Percentiles rank a stretch among this genome's conserved stretches.
Conservation (phyloP, 208 protist genomes). For the Wallacemonas rigidus region DNA sequence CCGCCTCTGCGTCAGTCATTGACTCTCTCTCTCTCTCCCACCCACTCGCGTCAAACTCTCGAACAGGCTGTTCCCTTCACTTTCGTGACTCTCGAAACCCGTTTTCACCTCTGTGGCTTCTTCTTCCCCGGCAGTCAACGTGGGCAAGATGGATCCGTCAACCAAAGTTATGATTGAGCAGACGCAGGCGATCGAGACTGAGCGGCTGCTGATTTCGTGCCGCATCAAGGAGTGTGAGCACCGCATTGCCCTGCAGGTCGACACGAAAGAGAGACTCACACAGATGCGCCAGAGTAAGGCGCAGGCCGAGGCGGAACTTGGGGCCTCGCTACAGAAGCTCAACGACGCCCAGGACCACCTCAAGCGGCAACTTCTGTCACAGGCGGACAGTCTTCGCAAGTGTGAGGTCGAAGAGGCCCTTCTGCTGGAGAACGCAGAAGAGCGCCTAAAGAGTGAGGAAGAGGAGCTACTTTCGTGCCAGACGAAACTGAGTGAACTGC, state of each 20-base stretch:
- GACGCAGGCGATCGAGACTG: constrained; percentile 76
- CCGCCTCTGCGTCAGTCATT: too few relatives aligned
- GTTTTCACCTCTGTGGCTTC: background rate
- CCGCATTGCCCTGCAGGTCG: constrained; percentile 43
- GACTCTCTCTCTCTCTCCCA: too few relatives aligned
- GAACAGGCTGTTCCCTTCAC: too few relatives aligned
- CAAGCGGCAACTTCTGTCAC: constrained; percentile 61
- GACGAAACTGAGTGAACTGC: constrained; percentile 39
- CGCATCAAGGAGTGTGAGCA: constrained; percentile 72
- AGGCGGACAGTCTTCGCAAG: constrained; percentile 51
- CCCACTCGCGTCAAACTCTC: too few relatives aligned
- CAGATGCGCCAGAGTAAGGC: constrained; percentile 32
- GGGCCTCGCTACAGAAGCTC: constrained; percentile 53
- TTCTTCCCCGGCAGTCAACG: background rate
- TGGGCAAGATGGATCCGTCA: constrained; percentile 18
- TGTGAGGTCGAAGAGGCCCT: constrained; percentile 74
- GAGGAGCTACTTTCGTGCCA: constrained; percentile 35
- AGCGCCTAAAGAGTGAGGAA: constrained; percentile 29
- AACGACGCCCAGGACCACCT: constrained; percentile 61
- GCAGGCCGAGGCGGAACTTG: constrained; percentile 47
- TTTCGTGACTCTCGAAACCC: background rate
- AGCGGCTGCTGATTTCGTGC: constrained; percentile 70
- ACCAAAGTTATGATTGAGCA: constrained; percentile 65
- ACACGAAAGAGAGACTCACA: constrained; percentile 53
- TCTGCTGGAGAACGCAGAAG: constrained; percentile 34